Conservation (phyloP, 768 basidiomycete genomes). For the Termitomyces sp. region DNA sequence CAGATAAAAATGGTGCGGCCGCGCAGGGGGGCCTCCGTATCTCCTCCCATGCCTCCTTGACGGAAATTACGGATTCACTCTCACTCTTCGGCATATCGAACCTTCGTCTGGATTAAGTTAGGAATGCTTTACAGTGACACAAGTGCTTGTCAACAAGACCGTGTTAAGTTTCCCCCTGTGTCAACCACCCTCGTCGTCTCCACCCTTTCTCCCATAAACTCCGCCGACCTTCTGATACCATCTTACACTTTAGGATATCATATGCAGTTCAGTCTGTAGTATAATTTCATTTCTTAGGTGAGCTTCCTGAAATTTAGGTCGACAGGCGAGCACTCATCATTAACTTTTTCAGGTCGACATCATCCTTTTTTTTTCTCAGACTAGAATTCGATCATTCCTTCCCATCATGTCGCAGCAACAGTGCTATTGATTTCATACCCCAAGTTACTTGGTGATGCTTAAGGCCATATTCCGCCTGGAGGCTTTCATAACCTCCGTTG, state of each 20-base stretch:
- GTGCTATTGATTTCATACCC: too few species aligned
- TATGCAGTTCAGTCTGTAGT: background rate
- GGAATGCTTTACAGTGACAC: too few species aligned
- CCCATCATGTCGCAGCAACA: too few species aligned
- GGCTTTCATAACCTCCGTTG: too few species aligned
- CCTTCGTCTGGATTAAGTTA: background rate
- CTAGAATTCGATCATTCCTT: too few species aligned
- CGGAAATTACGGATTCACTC: background rate
- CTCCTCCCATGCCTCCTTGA: background rate
- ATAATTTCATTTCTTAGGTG: background rate
- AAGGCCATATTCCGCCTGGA: too few species aligned
- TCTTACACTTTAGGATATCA: background rate
- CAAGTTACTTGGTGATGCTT: too few species aligned
- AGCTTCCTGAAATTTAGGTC: background rate
- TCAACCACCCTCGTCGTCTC: background rate
- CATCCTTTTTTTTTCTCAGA: too few species aligned
- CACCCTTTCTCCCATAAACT: background rate
- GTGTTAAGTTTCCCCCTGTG: background rate
- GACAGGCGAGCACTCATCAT: background rate
- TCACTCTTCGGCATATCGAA: background rate
- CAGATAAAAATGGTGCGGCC: constrained; percentile 10
- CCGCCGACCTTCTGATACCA: too few species aligned
- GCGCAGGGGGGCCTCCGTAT: background rate
- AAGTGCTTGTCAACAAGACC: background rate
- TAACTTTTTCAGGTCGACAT: background rate